phyloP scores from a whole-genome alignment of 257 asterid genomes.

The Lantana camara region DNA sequence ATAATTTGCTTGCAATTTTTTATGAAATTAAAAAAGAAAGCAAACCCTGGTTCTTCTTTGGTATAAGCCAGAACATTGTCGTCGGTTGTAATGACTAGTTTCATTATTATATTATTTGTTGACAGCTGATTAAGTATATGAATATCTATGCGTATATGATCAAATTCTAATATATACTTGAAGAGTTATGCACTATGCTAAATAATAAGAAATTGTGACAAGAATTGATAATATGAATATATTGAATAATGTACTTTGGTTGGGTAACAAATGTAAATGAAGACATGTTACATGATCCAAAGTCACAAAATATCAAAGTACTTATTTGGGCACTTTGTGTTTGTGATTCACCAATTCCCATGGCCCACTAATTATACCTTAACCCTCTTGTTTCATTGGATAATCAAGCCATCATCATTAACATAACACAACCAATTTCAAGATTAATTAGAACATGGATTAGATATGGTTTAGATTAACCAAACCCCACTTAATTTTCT shows the following conservation, averaged over 20 bases:
- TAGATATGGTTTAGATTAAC: neutral
- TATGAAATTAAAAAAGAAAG: neutral
- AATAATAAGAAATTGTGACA: neutral
- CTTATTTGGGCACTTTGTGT: constrained; percentile 27
- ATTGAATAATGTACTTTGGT: constrained; percentile 16
- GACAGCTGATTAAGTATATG: too few species aligned
- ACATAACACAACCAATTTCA: neutral
- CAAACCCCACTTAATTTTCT: constrained; percentile 2
- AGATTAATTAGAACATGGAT: constrained; percentile 2
- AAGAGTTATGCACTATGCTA: constrained; percentile 1
- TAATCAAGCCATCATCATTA: neutral
- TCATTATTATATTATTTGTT: too few species aligned
- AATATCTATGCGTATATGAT: too few species aligned
- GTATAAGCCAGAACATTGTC: too few species aligned
- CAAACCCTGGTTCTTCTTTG: too few species aligned
- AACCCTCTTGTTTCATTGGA: constrained; percentile 11
- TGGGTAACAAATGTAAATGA: neutral
- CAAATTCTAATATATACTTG: too few species aligned
- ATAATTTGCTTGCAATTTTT: too few species aligned
- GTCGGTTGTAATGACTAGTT: too few species aligned
- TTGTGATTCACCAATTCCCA: constrained; percentile 23
- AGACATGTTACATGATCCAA: constrained; percentile 7
- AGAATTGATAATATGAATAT: neutral
- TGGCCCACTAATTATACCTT: constrained; percentile 24
- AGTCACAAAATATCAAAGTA: neutral